These are phyloP conservation scores for Microbotryum scabiosae DNA, from an alignment of 1,284 basidiomycete genomes.

Conservation along the genomic window DNA sequence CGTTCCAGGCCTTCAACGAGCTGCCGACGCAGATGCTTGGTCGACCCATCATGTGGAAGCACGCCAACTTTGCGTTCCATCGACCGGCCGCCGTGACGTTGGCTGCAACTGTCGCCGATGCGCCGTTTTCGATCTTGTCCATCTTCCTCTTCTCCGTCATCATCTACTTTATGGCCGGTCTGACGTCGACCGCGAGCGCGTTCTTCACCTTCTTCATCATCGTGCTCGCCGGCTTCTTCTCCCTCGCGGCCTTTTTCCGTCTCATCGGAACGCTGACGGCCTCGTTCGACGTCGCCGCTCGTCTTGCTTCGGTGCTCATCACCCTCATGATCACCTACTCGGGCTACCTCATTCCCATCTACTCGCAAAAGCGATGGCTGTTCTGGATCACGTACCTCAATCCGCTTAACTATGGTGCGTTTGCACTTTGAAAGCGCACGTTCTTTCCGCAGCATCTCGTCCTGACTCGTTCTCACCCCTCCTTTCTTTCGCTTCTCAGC, in stretches of 20 bases:
- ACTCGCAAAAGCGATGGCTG: conserved; percentile 16
- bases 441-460: conserved; percentile 15
- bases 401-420: conserved; percentile 39
- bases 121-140: conserved; percentile 45
- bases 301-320: conserved; percentile 46
- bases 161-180: conserved; percentile 45
- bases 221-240: conserved; percentile 42
- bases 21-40: conserved; percentile 53
- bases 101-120: conserved; percentile 48
- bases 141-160: conserved; percentile 47
- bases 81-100: conserved; percentile 63
- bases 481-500: conserved; percentile 5
- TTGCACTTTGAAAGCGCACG: background rate
- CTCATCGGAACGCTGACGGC: conserved; percentile 42
- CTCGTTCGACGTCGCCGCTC: conserved; percentile 45
- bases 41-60: conserved; percentile 51
- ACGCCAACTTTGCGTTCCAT: conserved; percentile 69
- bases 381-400: conserved; percentile 47
- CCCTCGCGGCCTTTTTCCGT: conserved; percentile 47
- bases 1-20: conserved; percentile 56
- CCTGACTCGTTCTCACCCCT: background rate
- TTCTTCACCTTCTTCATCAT: conserved; percentile 45
- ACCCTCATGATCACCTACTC: conserved; percentile 43
- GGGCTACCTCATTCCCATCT: conserved; percentile 31
- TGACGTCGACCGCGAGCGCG: conserved; percentile 43